Evolutionary conservation across 2,329 filamentous ascomycete genomes (phyloP), one percentile per base, ranked within the genome.

Genomic region (Penicillium olsonii): DNA sequence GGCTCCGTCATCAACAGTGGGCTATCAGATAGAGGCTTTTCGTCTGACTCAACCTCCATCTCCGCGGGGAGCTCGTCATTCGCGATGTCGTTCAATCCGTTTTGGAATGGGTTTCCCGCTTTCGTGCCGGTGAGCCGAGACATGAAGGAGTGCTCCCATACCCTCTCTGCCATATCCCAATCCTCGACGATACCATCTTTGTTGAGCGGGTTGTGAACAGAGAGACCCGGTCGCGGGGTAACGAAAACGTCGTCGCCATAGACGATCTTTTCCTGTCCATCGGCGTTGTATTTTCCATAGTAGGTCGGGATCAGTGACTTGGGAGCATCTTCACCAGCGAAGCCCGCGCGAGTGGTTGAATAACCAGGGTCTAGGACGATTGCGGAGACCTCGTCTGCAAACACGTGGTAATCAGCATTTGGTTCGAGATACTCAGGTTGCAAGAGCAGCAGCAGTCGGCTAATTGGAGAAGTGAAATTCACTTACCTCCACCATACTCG

Each of bases 311-410:
- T 82, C 49, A 97, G 85, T 24, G 90, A 91, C 77, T 97, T 97
- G 61, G 94, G 94, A 0, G 91, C 87, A 75, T 99, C 94, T 82
- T 99, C 95, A 67, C 95, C 94, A 11, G 95, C 95, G 67, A 97
- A 99, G 50, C 94, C 94, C 52, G 92, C 94, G 73, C 95, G 91
- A 34, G 89, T 92, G 61, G 85, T 87, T 67, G 88, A 90, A 76
- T 91, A 96, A 54, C 95, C 94, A 3, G 94, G 89, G 68, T 99
- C 94, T 67, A 99, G 89, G 31, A 99, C 90, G 61, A 99, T 88
- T 44, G 95, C 95, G 29, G 92, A 95, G 58, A 99, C 92, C 78
- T 99, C 94, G 78, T 99, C 94, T 96, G 64, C 38, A 50, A 38
- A 53, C 39, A 37, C 20, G 5, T 10, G 5, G 20, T 12, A 22